Percentiles rank a stretch among this genome's conserved stretches.
Conservation (phyloP, 257 asterid species). For the Cinchona pubescens region DNA sequence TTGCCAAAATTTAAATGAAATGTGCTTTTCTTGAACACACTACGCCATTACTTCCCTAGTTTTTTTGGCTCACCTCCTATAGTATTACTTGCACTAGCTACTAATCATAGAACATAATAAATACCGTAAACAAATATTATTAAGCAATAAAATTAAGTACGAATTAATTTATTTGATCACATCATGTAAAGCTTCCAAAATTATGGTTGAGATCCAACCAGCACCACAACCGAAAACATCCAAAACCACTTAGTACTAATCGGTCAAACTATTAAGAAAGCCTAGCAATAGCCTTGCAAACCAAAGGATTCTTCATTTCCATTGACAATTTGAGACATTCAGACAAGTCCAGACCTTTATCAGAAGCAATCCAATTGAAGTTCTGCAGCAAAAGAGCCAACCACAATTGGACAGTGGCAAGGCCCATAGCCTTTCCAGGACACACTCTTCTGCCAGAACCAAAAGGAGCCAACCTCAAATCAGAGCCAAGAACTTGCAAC, state of each 20-base stretch:
- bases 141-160: no score
- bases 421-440: slow-evolving; percentile 65
- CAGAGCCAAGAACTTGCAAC: slow-evolving; percentile 62
- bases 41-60: no score
- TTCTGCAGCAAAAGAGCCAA: slow-evolving; percentile 53
- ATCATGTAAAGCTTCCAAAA: slow-evolving; percentile 20
- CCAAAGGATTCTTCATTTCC: slow-evolving; percentile 63
- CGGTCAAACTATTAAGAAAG: slow-evolving; percentile 11
- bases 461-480: slow-evolving; percentile 63
- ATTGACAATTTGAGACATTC: slow-evolving; percentile 58
- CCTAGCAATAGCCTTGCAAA: slow-evolving; percentile 59
- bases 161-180: slow-evolving; percentile 27
- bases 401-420: slow-evolving; percentile 67
- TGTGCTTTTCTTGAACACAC: no score
- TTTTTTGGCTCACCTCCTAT: no score
- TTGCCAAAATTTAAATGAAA: neutral
- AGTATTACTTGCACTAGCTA: no score
- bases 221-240: neutral
- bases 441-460: slow-evolving; percentile 76
- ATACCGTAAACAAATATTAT: no score
- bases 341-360: slow-evolving; percentile 40
- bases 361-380: slow-evolving; percentile 35
- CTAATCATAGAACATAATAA: no score
- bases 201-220: slow-evolving; percentile 26
- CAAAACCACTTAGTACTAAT: neutral